Evolutionary conservation across 345 rosid species (phyloP), one percentile per base, ranked within the genome.

Genomic region (Salix exigua): DNA sequence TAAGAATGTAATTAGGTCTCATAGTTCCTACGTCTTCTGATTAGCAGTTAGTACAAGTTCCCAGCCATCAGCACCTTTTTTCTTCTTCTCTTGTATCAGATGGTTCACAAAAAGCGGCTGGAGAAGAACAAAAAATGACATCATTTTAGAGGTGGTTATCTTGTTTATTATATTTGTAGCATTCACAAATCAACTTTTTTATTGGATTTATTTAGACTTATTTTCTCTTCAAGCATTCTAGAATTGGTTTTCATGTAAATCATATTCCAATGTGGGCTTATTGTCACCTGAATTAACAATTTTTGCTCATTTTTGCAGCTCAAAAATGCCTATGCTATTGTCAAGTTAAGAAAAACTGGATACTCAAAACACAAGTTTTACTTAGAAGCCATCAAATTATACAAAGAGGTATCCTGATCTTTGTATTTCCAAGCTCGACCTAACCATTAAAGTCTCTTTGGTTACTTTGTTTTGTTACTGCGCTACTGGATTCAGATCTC

Each of bases 41-140:
- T 65, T 46, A 62, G 61, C 30, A 16, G 48, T 12, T 63, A 28
- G 21, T 31, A 12, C 42, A 67, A 73, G 48, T 55, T 68, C 68
- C 42, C 66, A 58, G 66, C 73, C 33, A 68, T 71, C 76, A 23
- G 42, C 74, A 37, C 60, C 18, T 64, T 46, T 70, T 46, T 70
- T 44, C 5, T 35, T 55, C 71, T 77, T 40, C 55, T 79, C 84
- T 58, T 71, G 61, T 76, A 35, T 74, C 84, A 96, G 98, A 82
- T 96, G 88, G 89, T 93, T 96, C 76, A 96, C 97, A 67, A 89
- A 82, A 87, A 73, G 82, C 66, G 99, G 98, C 73, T 93, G 99
- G 99, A 77, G 68, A 84, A 91, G 97, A 88, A 93, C 98, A 6
- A 96, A 96, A 87, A 96, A 89, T 2, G 98, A 96, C 72, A 46